Base-by-base conservation (phyloP, 2,329 filamentous ascomycete genomes). In the Microdochium trichocladiopsis region DNA sequence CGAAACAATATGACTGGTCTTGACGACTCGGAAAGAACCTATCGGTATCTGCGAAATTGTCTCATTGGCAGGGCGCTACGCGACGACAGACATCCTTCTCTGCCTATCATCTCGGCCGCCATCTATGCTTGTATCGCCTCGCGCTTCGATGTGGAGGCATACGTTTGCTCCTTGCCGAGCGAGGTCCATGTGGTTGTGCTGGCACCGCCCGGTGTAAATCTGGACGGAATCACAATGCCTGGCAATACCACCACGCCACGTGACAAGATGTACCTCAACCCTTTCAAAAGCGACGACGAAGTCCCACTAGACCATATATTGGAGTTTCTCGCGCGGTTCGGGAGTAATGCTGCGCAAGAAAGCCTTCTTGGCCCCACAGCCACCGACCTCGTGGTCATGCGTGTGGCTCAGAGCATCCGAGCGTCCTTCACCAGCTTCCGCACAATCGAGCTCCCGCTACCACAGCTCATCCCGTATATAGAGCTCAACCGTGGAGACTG, bases 41-140 rank as follows among this genome's bases (percentile, higher is more conserved):
- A 94, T 65, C 84, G 90, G 59, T 85, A 87, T 53, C 70, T 97
- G 53, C 83, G 88, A 56, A 95, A 97, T 68, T 95, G 89, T 60
- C 88, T 96, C 60, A 84, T 99, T 52, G 90, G 90, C 10, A 77
- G 95, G 55, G 90, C 88, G 3, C 74, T 97, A 45, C 84, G 82
- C 33, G 84, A 88, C 49, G 71, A 80, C 6, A 77, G 80, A 0
- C 90, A 95, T 61, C 84, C 88, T 25, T 93, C 91, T 1, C 76
- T 96, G 9, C 94, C 93, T 2, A 77, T 96, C 50, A 87, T 96
- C 55, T 94, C 90, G 2, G 87, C 87, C 52, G 87, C 86, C 54
- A 95, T 97, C 56, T 99, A 87, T 69, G 94, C 88, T 63, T 85
- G 84, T 53, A 68, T 97, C 16, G 92, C 90, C 1, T 77, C 81